Conservation (phyloP, 345 rosid species). For the Tarenaya hassleriana region DNA sequence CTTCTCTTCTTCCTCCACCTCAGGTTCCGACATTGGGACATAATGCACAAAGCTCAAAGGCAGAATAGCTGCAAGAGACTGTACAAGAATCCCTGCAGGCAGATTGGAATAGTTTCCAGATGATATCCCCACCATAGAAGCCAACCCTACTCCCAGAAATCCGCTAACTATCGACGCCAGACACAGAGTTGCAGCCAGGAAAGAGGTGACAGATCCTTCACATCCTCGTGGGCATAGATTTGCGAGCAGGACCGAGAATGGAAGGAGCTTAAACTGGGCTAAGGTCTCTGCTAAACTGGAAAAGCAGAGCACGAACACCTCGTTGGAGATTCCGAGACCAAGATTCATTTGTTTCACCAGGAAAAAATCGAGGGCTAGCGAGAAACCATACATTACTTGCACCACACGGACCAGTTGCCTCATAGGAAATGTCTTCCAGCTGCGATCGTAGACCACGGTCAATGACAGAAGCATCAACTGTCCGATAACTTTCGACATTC, state of each 20-base stretch:
- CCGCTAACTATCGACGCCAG: constrained; percentile 73
- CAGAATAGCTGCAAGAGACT: constrained; percentile 60
- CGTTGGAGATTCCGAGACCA: constrained; percentile 57
- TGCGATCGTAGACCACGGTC: constrained; percentile 53
- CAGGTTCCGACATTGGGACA: constrained; percentile 42
- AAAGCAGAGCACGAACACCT: constrained; percentile 54
- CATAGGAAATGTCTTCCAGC: constrained; percentile 58
- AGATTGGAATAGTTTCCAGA: constrained; percentile 53
- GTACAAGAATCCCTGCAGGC: constrained; percentile 49
- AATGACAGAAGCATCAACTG: constrained; percentile 61
- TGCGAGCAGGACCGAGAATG: constrained; percentile 56
- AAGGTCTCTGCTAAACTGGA: constrained; percentile 73
- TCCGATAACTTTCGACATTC: constrained; percentile 76
- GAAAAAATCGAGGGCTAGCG: constrained; percentile 68
- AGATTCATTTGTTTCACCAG: constrained; percentile 63
- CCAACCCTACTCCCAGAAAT: constrained; percentile 64
- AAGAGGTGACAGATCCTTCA: constrained; percentile 87
- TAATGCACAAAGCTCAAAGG: constrained; percentile 56
- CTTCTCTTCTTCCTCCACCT: constrained; percentile 43
- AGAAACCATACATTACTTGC: constrained; percentile 55
- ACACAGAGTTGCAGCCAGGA: constrained; percentile 65
- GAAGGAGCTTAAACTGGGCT: constrained; percentile 81
- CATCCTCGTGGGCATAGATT: constrained; percentile 74
- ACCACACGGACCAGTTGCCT: constrained; percentile 49
- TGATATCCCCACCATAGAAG: constrained; percentile 59